Evolutionary conservation across 2,329 filamentous ascomycete species (phyloP).

Genomic region (Fusarium anguioides): DNA sequence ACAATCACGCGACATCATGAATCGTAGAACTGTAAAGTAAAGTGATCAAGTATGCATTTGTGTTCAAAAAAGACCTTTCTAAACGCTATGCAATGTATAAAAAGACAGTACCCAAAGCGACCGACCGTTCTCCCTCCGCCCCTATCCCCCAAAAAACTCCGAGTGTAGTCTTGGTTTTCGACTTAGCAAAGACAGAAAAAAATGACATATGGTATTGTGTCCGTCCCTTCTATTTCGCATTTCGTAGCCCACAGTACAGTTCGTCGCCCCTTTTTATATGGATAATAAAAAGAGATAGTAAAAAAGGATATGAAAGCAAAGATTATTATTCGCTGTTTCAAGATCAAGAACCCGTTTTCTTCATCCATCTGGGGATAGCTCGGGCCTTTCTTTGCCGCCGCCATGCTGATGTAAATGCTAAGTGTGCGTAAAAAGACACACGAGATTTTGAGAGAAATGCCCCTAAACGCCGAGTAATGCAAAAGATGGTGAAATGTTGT

Average conservation of each 20-base stretch:
- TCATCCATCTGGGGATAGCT: constrained; percentile 25
- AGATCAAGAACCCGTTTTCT: neutral
- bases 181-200: constrained; percentile 3
- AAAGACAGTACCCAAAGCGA: neutral
- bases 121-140: too few species aligned
- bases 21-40: neutral
- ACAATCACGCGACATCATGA: neutral
- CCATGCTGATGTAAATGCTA: constrained; percentile 14
- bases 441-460: constrained; percentile 12
- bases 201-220: constrained; percentile 2
- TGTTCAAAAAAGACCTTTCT: constrained; percentile 7
- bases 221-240: constrained; percentile 21
- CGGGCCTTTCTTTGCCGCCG: neutral
- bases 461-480: constrained; percentile 33
- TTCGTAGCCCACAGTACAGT: constrained; percentile 5
- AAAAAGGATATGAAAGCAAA: constrained; percentile 1
- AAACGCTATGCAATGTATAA: constrained; percentile 21
- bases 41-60: constrained; percentile 5
- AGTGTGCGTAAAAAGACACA: constrained; percentile 1
- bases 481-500: constrained; percentile 4
- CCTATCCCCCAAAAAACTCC: constrained; percentile 10
- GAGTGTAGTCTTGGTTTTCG: neutral
- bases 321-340: constrained; percentile 25
- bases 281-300: constrained; percentile 13
- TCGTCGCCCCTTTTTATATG: constrained; percentile 15